These are phyloP conservation scores for Canna indica DNA, from an alignment of 176 grass and related monocot genomes.

Conservation along the genomic window DNA sequence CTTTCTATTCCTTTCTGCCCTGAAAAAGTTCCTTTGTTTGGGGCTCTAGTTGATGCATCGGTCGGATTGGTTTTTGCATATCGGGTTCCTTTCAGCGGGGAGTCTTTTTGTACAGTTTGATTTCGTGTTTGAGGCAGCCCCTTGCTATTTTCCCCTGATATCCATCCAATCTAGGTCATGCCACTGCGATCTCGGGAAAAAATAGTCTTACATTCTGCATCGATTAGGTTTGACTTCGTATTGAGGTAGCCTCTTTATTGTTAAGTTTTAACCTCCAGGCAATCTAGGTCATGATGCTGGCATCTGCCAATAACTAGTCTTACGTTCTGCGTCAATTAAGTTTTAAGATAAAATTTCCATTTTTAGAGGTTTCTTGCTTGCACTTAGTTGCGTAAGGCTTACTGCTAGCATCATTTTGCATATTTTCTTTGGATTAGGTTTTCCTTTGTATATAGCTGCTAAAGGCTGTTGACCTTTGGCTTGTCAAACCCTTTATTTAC, in stretches of 20 bases:
- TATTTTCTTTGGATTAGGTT: neutral
- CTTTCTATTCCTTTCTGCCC: too few relatives aligned
- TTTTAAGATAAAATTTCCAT: too few relatives aligned
- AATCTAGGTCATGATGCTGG: neutral
- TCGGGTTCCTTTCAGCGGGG: too few relatives aligned
- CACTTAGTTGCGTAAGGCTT: neutral
- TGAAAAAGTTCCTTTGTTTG: too few relatives aligned
- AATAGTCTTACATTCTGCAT: neutral
- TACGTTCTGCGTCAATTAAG: neutral
- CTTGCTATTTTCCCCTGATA: neutral
- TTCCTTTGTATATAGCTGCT: neutral
- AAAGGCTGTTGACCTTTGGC: neutral
- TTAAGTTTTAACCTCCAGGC: too few relatives aligned
- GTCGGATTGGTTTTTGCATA: too few relatives aligned
- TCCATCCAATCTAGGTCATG: neutral
- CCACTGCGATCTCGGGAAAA: neutral
- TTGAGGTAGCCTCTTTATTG: too few relatives aligned
- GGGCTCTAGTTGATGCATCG: too few relatives aligned
- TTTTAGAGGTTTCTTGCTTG: neutral
- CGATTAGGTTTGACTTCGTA: too few relatives aligned
- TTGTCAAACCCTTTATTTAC: neutral
- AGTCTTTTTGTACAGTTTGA: neutral
- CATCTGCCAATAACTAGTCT: neutral
- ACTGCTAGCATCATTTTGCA: neutral
- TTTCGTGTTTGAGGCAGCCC: neutral